Evolutionary conservation across 169 alveolate species (phyloP).

Genomic region (Plasmodium coatneyi): DNA sequence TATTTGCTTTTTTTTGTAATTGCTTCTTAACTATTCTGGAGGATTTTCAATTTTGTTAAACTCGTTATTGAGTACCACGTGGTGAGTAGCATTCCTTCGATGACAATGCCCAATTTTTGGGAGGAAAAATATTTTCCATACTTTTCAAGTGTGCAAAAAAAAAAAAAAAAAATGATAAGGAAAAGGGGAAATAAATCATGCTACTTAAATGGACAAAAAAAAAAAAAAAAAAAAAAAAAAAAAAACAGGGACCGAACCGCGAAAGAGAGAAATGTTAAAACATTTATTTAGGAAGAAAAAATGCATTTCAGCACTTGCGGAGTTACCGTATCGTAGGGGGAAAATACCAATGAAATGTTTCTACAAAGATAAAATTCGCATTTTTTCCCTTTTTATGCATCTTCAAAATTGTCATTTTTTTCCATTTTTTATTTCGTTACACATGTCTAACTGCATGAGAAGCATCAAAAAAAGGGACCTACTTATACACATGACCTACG

Average conservation of each 20-base stretch:
- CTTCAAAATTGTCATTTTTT: neutral
- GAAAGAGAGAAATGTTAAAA: slow-evolving; percentile 11
- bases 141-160: neutral
- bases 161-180: neutral
- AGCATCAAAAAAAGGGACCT: neutral
- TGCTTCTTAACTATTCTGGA: neutral
- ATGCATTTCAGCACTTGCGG: neutral
- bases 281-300: neutral
- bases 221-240: slow-evolving; percentile 33
- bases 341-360: neutral
- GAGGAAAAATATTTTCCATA: neutral
- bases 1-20: neutral
- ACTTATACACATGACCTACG: neutral
- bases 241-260: neutral
- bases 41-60: neutral
- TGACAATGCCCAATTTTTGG: neutral
- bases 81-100: neutral
- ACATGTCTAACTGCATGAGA: neutral
- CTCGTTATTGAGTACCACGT: neutral
- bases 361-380: neutral
- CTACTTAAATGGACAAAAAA: neutral
- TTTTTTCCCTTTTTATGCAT: neutral
- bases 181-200: neutral
- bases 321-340: neutral
- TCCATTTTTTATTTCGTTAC: neutral